Evolutionary conservation across 139 green algal species (phyloP).

Genomic region (Microglena sp.): DNA sequence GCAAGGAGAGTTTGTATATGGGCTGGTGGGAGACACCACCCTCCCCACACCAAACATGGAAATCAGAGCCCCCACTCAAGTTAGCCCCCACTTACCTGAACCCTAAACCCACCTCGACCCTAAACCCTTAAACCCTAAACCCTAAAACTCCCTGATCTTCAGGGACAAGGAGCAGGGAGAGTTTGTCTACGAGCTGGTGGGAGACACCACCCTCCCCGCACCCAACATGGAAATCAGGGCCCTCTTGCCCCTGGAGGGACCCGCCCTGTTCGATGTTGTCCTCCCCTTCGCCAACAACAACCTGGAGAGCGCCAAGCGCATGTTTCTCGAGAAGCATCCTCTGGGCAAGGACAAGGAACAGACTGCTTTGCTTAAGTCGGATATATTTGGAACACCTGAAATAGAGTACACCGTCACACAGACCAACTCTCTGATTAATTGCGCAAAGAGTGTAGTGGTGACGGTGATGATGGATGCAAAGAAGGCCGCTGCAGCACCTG

Average conservation of each 20-base stretch:
- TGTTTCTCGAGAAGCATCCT: slow-evolving; percentile 63
- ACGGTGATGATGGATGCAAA: slow-evolving; percentile 12
- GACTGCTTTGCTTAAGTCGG: slow-evolving; percentile 24
- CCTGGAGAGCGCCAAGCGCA: slow-evolving; percentile 52
- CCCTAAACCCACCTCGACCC: no score
- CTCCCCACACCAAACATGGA: no score
- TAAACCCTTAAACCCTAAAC: no score
- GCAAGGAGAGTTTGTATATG: slow-evolving; percentile 54
- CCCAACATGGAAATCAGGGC: slow-evolving; percentile 37
- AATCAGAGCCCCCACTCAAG: no score
- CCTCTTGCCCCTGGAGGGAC: slow-evolving; percentile 24
- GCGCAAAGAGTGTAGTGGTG: slow-evolving; percentile 17
- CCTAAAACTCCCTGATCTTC: no score
- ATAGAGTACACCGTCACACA: slow-evolving; percentile 37
- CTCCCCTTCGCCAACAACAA: slow-evolving; percentile 35
- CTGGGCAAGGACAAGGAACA: slow-evolving; percentile 51
- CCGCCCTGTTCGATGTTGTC: slow-evolving; percentile 31
- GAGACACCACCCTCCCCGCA: slow-evolving; percentile 27
- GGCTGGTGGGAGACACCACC: slow-evolving; percentile 40
- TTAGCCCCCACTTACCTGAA: no score
- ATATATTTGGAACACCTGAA: slow-evolving; percentile 12
- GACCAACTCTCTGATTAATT: slow-evolving; percentile 40
- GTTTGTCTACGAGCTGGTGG: slow-evolving; percentile 59
- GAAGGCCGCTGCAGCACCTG: background rate
- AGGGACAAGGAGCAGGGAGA: slow-evolving; percentile 39